Evolutionary conservation across 1,139 yeast species (phyloP).

Genomic region (Yamadazyma jaroonii): DNA sequence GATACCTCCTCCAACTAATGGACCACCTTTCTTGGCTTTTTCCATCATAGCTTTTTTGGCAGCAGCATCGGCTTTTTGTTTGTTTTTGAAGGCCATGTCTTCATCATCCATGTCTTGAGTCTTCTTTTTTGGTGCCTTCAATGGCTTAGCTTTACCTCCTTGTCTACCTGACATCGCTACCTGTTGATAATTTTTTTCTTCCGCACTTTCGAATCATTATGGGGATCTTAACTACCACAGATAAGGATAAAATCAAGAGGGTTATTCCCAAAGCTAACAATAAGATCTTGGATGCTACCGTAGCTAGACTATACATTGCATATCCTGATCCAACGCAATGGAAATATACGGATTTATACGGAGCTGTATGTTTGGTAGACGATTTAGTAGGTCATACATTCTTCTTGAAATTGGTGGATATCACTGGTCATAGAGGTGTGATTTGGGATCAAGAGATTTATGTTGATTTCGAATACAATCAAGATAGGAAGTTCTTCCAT

Average conservation of each 20-base stretch:
- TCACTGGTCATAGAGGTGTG: conserved; percentile 78
- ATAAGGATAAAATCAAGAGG: conserved; percentile 85
- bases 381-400: conserved; percentile 94
- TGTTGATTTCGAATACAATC: conserved; percentile 83
- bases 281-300: conserved; percentile 86
- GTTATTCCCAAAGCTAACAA: conserved; percentile 86
- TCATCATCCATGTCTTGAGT: conserved; percentile 78
- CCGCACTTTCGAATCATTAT: conserved; percentile 21
- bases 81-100: conserved; percentile 85
- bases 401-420: conserved; percentile 84
- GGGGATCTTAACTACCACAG: conserved; percentile 64
- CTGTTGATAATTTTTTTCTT: too few species aligned
- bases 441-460: conserved; percentile 96
- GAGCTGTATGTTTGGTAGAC: conserved; percentile 85
- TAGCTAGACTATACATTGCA: conserved; percentile 86
- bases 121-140: conserved; percentile 71
- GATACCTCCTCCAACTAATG: conserved; percentile 90
- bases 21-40: conserved; percentile 87
- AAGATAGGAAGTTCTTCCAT: conserved; percentile 93
- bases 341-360: conserved; percentile 85
- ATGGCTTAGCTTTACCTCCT: conserved; percentile 71
- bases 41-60: conserved; percentile 89
- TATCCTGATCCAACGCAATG: conserved; percentile 80
- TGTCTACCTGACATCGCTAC: conserved; percentile 66
- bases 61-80: conserved; percentile 92